Base-by-base conservation (phyloP, 2,329 filamentous ascomycete species). In the Arachnopeziza araneosa region DNA sequence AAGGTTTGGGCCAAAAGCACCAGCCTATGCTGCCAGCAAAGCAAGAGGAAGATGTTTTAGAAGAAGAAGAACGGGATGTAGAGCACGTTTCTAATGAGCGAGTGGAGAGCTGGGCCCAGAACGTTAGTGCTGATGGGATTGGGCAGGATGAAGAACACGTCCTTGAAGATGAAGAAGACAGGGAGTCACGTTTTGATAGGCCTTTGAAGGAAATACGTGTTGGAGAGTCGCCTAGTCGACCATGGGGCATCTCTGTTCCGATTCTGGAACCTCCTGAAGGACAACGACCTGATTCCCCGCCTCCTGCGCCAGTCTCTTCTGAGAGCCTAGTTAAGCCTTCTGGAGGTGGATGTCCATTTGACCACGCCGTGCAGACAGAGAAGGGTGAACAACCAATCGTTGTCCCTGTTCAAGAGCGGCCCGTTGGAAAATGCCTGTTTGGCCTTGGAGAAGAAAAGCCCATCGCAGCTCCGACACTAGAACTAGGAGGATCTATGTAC, bases 181-280 rank as follows among this genome's bases (percentile, higher is more conserved):
- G 91, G 59, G 80, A 86, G 64, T 82, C 86, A 60, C 89, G 87
- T 69, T 97, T 96, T 71, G 91, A 96, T 66, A 84, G 93, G 52
- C 87, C 90, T 0, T 74, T 98, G 56, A 91, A 93, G 71, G 93
- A 97, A 68, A 84, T 98, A 10, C 83, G 93, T n/a, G 86, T 98
- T 23, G 93, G 93, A 51, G 93, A 98, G 75, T 96, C 91, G 17
- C 93, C 93, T 5, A 96, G 90, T 73, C 83, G 93, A 52, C 93
- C 93, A 17, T 97, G 93, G 93, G 93, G 93, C 6, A 96, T 97
- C 56, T 84, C 85, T 5, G 87, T 97, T 0, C 93, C 93, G 2
- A 74, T 84, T 48, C 78, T 82, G 63, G 78, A 82, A 60, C 66
- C 71, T 21, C 68, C 72, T 53, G 66, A 71, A 51, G 68, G 72